Base-by-base conservation (phyloP, 192 early-diverging fungal species). In the Allomyces macrogynus region DNA sequence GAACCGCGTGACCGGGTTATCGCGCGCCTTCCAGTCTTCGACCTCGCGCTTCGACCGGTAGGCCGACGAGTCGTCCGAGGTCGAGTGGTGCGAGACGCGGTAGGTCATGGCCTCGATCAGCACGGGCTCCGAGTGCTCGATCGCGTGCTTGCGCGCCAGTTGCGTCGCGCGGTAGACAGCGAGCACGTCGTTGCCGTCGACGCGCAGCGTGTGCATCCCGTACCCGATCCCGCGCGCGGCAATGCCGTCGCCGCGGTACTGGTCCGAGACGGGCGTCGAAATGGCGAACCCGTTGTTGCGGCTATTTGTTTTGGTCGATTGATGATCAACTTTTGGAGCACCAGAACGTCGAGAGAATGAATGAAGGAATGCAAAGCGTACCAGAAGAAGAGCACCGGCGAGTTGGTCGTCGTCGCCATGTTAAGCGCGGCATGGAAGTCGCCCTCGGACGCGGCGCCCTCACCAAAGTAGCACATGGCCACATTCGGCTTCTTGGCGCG, bases 211-310 rank as follows among this genome's bases (percentile, higher is more conserved):
- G 75, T 91, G 87, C 67, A 99, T 95, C 23, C 95, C 95, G 70
- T 99, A 99, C 7, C 95, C 95, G 62, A 91, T 85, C 43, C 93
- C 95, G 54, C 93, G 84, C 43, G 79, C 83, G 26, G 93, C 93
- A 70, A 99, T 94, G 61, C 95, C 95, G 70, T 99, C 95, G 43
- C 95, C 95, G 67, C 89, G 84, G 75, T 95, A 99, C 76, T 99
- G 95, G 67, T 99, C 95, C 32, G 79, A 76, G 23, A 87, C 79
- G 27, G 93, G 95, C 1, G 95, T 99, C 0, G 93, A 97, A 62
- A 99, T 99, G 23, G 95, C 93, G 73, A 88, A 99, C 22, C 95
- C 95, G 73, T 99, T 99, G 80, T 99, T 99, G 44, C 95, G 88
- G 78, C 88, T 88, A 67, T 26, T 65, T 63, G n/a, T 61, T 24